These are phyloP conservation scores for Ceraceosorus guamensis DNA, from an alignment of 1,284 basidiomycete genomes.

Conservation along the genomic window DNA sequence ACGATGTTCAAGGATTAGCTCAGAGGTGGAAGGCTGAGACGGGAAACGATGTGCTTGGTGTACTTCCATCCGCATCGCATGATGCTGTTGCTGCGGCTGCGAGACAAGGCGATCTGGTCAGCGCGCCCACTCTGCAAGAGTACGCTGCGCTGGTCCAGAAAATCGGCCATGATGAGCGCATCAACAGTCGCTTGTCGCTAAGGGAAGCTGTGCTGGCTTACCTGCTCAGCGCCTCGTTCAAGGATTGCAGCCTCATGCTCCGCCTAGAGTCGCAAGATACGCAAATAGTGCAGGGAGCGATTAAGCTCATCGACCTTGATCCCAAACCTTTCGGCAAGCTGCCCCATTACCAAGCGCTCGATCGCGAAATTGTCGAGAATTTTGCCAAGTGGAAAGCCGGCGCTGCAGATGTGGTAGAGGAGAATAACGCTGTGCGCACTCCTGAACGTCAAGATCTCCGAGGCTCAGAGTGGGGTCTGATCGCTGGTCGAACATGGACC, in stretches of 20 bases:
- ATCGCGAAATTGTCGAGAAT: conserved; percentile 48
- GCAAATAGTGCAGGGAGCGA: neutral
- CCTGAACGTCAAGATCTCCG: no score
- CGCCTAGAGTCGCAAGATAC: no score
- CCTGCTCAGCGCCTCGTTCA: conserved; percentile 80
- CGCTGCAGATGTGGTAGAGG: no score
- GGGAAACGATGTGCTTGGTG: neutral
- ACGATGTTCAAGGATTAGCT: conserved; percentile 70
- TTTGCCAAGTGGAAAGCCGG: conserved; percentile 4
- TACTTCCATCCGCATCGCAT: no score
- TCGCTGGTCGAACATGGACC: no score
- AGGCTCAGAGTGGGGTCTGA: no score
- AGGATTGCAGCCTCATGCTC: conserved; percentile 74
- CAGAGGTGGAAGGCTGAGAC: neutral
- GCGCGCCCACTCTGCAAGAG: conserved; percentile 6
- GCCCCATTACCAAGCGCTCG: conserved; percentile 64
- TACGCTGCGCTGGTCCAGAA: conserved; percentile 5
- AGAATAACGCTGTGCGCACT: no score
- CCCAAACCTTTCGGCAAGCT: conserved; percentile 66
- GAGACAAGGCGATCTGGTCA: neutral
- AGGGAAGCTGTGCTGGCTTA: conserved; percentile 64
- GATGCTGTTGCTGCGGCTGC: neutral
- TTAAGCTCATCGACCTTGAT: conserved; percentile 65
- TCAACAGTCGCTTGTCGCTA: conserved; percentile 33
- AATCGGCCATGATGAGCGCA: neutral